Conservation (phyloP, 192 early-diverging fungal genomes). For the Diversispora epigaea region DNA sequence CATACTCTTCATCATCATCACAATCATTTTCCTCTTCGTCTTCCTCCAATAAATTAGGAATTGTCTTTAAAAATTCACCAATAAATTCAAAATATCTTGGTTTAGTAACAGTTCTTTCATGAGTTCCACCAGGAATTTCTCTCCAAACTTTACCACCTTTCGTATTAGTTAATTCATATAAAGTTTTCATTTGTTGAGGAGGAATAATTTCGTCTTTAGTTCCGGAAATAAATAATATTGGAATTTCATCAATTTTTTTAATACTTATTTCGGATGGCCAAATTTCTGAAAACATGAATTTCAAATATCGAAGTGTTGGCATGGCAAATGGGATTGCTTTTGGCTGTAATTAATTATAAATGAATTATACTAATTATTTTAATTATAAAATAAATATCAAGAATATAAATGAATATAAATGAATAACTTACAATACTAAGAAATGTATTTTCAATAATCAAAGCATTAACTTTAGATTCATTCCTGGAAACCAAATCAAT, state of each 20-base stretch:
- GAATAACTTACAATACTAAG: conserved; percentile 64
- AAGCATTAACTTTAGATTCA: conserved; percentile 64
- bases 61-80: conserved; percentile 4
- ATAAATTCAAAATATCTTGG: conserved; percentile 81
- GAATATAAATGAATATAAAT: not conserved
- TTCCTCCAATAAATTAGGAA: too few relatives aligned
- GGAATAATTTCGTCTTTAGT: conserved; percentile 85
- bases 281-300: conserved; percentile 82
- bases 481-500: conserved; percentile 80
- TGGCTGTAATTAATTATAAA: conserved; percentile 47
- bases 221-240: conserved; percentile 82
- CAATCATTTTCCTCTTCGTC: too few relatives aligned
- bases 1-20: too few relatives aligned
- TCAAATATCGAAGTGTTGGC: conserved; percentile 66
- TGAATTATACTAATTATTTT: too few relatives aligned
- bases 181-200: conserved; percentile 77
- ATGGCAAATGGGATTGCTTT: conserved; percentile 84
- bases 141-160: conserved; percentile 38
- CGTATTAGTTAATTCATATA: conserved; percentile 64
- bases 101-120: conserved; percentile 89
- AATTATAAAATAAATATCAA: not conserved
- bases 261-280: conserved; percentile 84
- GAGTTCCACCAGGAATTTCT: conserved; percentile 80
- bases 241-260: conserved; percentile 58
- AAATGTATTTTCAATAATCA: conserved; percentile 96